Evolutionary conservation across 345 rosid species (phyloP).

Genomic region (Aegle marmelos): DNA sequence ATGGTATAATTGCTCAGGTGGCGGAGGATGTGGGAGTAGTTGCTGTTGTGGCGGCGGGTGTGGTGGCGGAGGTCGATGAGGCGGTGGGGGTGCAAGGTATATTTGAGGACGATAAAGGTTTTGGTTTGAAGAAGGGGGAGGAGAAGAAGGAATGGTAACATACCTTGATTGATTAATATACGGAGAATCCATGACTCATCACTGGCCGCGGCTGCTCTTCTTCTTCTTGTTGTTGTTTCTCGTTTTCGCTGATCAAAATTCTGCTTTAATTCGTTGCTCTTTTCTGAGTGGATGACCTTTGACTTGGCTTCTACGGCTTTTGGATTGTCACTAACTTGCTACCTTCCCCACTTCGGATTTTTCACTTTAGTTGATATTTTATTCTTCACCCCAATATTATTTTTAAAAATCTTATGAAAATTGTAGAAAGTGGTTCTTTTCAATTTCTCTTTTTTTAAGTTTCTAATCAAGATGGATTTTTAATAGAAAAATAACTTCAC

Average conservation of each 20-base stretch:
- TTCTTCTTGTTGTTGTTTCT: not conserved
- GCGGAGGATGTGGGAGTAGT: conserved; percentile 20
- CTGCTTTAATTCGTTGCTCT: not conserved
- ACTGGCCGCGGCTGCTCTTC: not conserved
- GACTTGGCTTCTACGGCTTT: not conserved
- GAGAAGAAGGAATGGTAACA: conserved; percentile 36
- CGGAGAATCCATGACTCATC: conserved; percentile 46
- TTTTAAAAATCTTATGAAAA: too few relatives aligned
- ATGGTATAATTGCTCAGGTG: conserved; percentile 13
- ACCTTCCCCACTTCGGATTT: not conserved
- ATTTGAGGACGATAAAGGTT: conserved; percentile 7
- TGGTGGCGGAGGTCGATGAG: conserved; percentile 11
- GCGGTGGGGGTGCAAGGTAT: conserved; percentile 24
- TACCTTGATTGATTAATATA: conserved; percentile 40
- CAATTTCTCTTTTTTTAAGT: too few relatives aligned
- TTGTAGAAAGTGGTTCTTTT: too few relatives aligned
- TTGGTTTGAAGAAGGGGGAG: conserved; percentile 28
- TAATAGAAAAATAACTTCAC: too few relatives aligned
- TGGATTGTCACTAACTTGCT: not conserved
- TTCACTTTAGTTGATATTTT: not conserved
- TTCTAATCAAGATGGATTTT: too few relatives aligned
- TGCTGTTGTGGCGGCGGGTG: conserved; percentile 15
- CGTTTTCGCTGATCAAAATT: too few relatives aligned
- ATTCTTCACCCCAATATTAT: too few relatives aligned
- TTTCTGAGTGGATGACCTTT: not conserved